A percentile compares a stretch with the other conserved stretches of the same genome.
These are phyloP conservation scores for Ophiostoma triangulosporum DNA, from an alignment of 2,329 filamentous ascomycete species.

Conservation along the genomic window DNA sequence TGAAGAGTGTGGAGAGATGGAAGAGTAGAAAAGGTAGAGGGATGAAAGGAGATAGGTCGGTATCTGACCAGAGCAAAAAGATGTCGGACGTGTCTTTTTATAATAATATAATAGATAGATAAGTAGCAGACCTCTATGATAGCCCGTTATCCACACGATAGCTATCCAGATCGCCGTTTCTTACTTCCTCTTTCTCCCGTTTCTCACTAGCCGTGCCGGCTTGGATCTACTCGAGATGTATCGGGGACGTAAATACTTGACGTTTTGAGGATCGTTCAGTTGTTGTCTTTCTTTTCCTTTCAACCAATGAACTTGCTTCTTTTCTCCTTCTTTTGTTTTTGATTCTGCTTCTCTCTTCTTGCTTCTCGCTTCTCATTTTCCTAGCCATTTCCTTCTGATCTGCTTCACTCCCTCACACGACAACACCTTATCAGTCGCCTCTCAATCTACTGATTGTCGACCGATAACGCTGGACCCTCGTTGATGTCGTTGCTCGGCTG, in stretches of 20 bases:
- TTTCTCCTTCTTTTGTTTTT: background rate
- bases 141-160: background rate
- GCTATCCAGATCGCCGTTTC: background rate
- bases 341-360: background rate
- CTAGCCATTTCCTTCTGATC: background rate
- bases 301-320: too few relatives aligned
- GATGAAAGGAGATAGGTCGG: background rate
- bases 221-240: background rate
- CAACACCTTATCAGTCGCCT: background rate
- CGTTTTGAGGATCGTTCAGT: background rate
- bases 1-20: too few relatives aligned
- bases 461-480: background rate
- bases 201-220: background rate
- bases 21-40: background rate
- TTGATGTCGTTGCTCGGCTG: background rate
- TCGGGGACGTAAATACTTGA: conserved; percentile 3
- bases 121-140: background rate
- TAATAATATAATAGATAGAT: background rate
- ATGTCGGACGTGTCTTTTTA: background rate
- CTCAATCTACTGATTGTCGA: background rate
- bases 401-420: background rate
- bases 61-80: background rate
- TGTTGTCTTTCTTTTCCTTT: background rate
- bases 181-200: conserved; percentile 1
- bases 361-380: background rate